Evolutionary conservation across 1,284 basidiomycete genomes (phyloP).

Genomic region (Ustilago vetiveriae): DNA sequence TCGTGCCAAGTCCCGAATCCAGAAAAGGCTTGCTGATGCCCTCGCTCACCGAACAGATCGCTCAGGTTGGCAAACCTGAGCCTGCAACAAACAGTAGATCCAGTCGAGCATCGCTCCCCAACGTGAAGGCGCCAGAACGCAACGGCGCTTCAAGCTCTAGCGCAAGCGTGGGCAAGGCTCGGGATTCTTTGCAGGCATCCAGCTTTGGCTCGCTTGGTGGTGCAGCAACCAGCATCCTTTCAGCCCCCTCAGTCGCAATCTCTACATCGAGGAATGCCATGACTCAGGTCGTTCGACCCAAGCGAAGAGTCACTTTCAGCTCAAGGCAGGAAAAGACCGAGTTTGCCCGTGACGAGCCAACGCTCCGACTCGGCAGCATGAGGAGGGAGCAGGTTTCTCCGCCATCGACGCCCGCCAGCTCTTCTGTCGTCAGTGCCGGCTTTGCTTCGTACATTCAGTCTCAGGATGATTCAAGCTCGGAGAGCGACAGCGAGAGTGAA

Average conservation of each 20-base stretch:
- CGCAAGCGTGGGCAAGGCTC: constrained; percentile 12
- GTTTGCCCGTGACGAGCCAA: constrained; percentile 49
- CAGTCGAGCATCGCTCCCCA: constrained; percentile 26
- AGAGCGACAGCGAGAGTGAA: constrained; percentile 42
- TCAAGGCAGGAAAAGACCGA: constrained; percentile 51
- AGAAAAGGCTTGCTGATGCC: constrained; percentile 37
- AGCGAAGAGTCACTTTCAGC: constrained; percentile 53
- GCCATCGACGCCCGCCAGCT: constrained; percentile 37
- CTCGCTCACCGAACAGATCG: constrained; percentile 38
- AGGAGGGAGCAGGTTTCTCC: constrained; percentile 41
- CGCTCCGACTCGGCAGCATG: constrained; percentile 41
- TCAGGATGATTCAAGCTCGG: constrained; percentile 29
- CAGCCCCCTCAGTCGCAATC: constrained; percentile 11
- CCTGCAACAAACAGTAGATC: constrained; percentile 7
- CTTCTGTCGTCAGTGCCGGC: constrained; percentile 30
- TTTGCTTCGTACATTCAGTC: constrained; percentile 41
- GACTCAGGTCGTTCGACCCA: constrained; percentile 44
- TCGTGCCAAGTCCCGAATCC: constrained; percentile 51
- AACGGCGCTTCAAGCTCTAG: not conserved
- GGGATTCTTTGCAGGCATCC: constrained; percentile 19
- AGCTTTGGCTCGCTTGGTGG: constrained; percentile 21
- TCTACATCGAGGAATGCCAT: constrained; percentile 20
- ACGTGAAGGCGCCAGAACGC: constrained; percentile 4
- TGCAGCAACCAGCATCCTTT: constrained; percentile 25
- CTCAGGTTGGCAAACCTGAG: constrained; percentile 33